Conservation (phyloP, 78 protist species). For the Thecamonas trahens region DNA sequence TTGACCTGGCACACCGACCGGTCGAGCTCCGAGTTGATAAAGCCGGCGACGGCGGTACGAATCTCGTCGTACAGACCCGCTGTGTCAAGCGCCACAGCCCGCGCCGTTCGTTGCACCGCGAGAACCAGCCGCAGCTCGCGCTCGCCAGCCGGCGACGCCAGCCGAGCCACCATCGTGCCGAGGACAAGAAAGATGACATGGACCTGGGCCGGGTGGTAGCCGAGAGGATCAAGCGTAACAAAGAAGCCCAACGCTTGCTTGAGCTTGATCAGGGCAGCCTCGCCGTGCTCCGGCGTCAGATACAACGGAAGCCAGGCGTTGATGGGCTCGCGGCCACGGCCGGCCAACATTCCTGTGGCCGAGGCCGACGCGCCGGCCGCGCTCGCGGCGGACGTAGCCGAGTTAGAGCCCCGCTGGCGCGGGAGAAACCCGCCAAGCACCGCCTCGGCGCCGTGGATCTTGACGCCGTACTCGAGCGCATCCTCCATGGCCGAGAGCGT, state of each 20-base stretch:
- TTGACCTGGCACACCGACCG: slow-evolving; percentile 29
- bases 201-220: slow-evolving; percentile 31
- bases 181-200: slow-evolving; percentile 28
- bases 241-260: slow-evolving; percentile 34
- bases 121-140: slow-evolving; percentile 16
- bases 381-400: slow-evolving; percentile 1
- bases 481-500: slow-evolving; percentile 45
- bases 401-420: too few species aligned
- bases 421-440: slow-evolving; percentile 44
- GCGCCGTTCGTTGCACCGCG: slow-evolving; percentile 31
- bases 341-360: slow-evolving; percentile 14
- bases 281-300: slow-evolving; percentile 27
- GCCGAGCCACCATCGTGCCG: slow-evolving; percentile 30
- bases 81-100: slow-evolving; percentile 15
- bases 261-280: slow-evolving; percentile 17
- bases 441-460: slow-evolving; percentile 23
- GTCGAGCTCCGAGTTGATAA: slow-evolving; percentile 14
- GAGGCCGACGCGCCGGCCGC: background rate
- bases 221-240: slow-evolving; percentile 49
- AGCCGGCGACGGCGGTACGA: slow-evolving; percentile 15
- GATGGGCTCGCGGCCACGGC: slow-evolving; percentile 55
- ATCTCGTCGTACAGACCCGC: slow-evolving; percentile 13
- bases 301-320: slow-evolving; percentile 45
- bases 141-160: slow-evolving; percentile 50
- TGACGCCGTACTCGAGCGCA: slow-evolving; percentile 25